These are phyloP conservation scores for Endotrypanum monterogeii DNA, from an alignment of 208 protist species.

Conservation along the genomic window DNA sequence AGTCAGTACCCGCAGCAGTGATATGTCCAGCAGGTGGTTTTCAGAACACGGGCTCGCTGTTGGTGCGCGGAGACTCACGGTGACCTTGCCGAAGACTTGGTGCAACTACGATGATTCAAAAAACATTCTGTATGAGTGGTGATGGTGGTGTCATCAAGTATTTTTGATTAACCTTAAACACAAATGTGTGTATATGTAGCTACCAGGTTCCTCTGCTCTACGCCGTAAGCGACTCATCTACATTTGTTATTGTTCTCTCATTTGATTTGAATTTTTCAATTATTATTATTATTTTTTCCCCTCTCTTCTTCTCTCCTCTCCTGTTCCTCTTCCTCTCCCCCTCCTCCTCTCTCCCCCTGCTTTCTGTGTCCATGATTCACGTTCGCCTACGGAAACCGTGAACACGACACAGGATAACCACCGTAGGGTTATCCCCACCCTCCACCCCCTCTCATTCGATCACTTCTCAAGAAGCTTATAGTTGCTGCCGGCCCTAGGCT, in stretches of 20 bases:
- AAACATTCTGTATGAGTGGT: neutral
- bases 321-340: neutral
- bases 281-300: too few species aligned
- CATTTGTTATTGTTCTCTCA: slow-evolving; percentile 2
- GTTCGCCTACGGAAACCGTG: neutral
- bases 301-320: slow-evolving; percentile 18
- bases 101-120: too few species aligned
- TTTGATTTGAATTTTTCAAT: too few species aligned
- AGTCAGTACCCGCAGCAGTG: slow-evolving; percentile 5
- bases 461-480: neutral
- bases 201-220: neutral
- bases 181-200: neutral
- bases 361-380: neutral
- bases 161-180: neutral
- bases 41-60: too few species aligned
- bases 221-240: neutral
- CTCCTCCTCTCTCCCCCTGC: neutral
- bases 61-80: neutral
- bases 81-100: neutral
- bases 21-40: neutral
- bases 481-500: neutral
- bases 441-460: neutral
- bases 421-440: neutral
- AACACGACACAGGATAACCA: neutral
- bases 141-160: neutral